Conservation (phyloP, 257 asterid species). For the Solanum etuberosum region DNA sequence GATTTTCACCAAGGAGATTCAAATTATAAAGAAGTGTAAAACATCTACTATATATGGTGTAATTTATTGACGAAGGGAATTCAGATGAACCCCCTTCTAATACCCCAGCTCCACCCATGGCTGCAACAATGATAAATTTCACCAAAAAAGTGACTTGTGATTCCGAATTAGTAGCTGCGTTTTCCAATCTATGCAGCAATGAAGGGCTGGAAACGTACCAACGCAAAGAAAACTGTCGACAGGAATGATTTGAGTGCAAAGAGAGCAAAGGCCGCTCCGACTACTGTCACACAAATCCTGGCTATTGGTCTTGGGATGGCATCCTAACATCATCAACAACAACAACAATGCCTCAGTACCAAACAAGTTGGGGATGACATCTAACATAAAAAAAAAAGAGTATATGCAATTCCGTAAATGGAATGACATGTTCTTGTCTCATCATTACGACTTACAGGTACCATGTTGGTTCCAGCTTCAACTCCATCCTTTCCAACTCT, state of each 20-base stretch:
- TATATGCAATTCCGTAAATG: neutral
- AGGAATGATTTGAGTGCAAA: conserved; percentile 75
- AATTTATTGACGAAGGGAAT: neutral
- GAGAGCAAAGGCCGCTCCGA: conserved; percentile 39
- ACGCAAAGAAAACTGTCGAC: conserved; percentile 69
- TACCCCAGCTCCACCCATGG: neutral
- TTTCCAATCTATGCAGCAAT: neutral
- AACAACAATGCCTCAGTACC: neutral
- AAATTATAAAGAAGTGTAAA: neutral
- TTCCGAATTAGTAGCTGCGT: neutral
- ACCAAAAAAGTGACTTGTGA: neutral
- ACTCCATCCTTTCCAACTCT: conserved; percentile 80
- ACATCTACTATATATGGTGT: neutral
- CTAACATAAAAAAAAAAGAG: conserved; percentile 7
- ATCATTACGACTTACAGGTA: conserved; percentile 54
- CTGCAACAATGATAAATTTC: neutral
- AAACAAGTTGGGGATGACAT: conserved; percentile 24
- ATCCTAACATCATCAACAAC: conserved; percentile 21
- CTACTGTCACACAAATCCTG: conserved; percentile 49
- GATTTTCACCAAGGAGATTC: neutral
- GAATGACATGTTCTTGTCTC: neutral
- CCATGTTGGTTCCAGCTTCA: conserved; percentile 85
- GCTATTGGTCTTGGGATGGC: conserved; percentile 83
- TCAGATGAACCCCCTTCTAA: neutral
- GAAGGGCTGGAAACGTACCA: conserved; percentile 41